Evolutionary conservation across 176 grass and related monocot genomes (phyloP).

Genomic region (Musa schizocarpa): DNA sequence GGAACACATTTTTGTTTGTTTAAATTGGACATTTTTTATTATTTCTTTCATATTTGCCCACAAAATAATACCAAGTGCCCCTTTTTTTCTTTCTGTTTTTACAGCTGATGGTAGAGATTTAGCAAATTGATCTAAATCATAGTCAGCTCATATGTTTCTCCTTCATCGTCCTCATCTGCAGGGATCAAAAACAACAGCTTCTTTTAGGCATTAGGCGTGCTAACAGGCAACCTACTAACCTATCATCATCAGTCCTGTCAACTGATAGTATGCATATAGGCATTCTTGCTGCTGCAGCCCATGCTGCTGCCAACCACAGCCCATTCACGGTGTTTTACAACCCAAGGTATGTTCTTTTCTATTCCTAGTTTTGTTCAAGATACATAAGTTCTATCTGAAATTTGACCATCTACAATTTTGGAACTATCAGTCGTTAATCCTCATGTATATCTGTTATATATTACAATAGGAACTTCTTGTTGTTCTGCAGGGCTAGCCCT

Average conservation of each 20-base stretch:
- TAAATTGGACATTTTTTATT: background rate
- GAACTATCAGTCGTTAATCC: background rate
- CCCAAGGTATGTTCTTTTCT: constrained; percentile 41
- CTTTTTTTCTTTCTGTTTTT: background rate
- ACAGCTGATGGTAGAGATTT: background rate
- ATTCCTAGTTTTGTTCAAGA: background rate
- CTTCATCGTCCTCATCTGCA: constrained; percentile 18
- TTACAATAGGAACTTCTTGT: constrained; percentile 12
- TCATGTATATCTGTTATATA: background rate
- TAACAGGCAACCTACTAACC: constrained; percentile 79
- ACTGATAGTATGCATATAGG: constrained; percentile 99
- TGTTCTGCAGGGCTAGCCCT: constrained; percentile 78
- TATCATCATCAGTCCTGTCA: constrained; percentile 91
- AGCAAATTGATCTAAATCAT: background rate
- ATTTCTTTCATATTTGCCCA: background rate
- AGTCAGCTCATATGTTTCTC: constrained; percentile 2
- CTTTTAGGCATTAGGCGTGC: constrained; percentile 84
- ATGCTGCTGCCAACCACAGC: constrained; percentile 90
- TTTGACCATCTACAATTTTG: background rate
- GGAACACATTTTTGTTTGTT: background rate
- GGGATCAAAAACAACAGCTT: constrained; percentile 93
- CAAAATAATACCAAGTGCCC: background rate
- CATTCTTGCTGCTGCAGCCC: constrained; percentile 94
- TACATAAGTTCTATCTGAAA: too few relatives aligned
- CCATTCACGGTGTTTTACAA: constrained; percentile 99